Conservation (phyloP, 768 basidiomycete species). For the Naganishia kalamii region DNA sequence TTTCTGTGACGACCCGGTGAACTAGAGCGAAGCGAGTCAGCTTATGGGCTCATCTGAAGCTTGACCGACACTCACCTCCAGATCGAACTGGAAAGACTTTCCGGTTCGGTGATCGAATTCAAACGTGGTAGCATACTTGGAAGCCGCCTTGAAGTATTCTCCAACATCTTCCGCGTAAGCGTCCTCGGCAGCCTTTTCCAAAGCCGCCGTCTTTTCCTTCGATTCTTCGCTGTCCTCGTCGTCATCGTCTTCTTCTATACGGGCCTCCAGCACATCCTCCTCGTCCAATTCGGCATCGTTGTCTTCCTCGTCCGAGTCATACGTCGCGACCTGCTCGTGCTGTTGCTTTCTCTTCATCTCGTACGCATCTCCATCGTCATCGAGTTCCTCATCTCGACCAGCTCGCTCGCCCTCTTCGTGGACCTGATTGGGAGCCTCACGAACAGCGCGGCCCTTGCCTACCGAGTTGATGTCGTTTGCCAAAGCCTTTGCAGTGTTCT, state of each 20-base stretch:
- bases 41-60: background rate
- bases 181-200: conserved; percentile 26
- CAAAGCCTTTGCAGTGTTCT: conserved; percentile 72
- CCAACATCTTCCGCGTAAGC: conserved; percentile 39
- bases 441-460: conserved; percentile 60
- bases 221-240: conserved; percentile 29
- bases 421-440: conserved; percentile 47
- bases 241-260: conserved; percentile 51
- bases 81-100: conserved; percentile 63
- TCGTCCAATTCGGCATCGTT: conserved; percentile 79
- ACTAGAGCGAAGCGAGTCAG: conserved; percentile 52
- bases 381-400: conserved; percentile 52
- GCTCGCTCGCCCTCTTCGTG: conserved; percentile 48
- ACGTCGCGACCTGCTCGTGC: conserved; percentile 49
- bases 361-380: conserved; percentile 55
- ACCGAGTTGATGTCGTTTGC: conserved; percentile 58
- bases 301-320: conserved; percentile 56
- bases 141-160: conserved; percentile 50
- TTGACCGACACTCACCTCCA: conserved; percentile 61
- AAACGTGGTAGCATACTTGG: conserved; percentile 67
- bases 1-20: conserved; percentile 81
- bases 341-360: conserved; percentile 46
- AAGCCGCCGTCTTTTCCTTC: conserved; percentile 28
- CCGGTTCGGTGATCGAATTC: conserved; percentile 54
- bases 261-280: conserved; percentile 51